Percentiles rank a stretch among this genome's conserved stretches.
Conservation (phyloP, 108 stramenopile genomes). For the Cyclotella kingstonii region DNA sequence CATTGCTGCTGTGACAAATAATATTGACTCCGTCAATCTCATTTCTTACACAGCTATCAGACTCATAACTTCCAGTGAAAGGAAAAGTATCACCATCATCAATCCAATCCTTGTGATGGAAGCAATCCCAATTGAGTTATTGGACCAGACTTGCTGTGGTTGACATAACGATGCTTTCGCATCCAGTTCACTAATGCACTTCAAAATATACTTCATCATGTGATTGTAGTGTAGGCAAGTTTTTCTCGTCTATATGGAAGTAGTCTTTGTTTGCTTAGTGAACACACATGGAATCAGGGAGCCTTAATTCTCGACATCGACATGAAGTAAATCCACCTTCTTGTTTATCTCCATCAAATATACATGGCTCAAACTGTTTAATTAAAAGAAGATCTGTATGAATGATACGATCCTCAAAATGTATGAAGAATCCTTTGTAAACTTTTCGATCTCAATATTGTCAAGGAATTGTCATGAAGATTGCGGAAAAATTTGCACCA, state of each 20-base stretch:
- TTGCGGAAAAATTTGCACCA: constrained; percentile 64
- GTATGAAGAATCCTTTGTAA: constrained; percentile 45
- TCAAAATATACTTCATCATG: constrained; percentile 54
- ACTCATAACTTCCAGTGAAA: background rate
- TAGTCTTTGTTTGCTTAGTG: constrained; percentile 70
- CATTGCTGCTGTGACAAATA: background rate
- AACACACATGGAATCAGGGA: constrained; percentile 60
- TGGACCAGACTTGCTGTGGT: constrained; percentile 68
- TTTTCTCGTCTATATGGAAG: constrained; percentile 84
- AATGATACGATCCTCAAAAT: constrained; percentile 47
- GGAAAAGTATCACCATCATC: constrained; percentile 12
- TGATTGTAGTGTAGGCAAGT: constrained; percentile 73
- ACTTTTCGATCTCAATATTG: constrained; percentile 50
- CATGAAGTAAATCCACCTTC: constrained; percentile 64
- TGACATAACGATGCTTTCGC: constrained; percentile 75
- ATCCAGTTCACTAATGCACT: constrained; percentile 59
- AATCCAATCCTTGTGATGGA: constrained; percentile 65
- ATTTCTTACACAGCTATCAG: background rate
- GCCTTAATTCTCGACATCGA: constrained; percentile 65
- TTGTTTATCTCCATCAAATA: constrained; percentile 70
- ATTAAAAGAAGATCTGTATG: constrained; percentile 76
- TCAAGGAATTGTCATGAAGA: constrained; percentile 69
- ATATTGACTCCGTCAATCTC: constrained; percentile 17
- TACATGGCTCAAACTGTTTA: constrained; percentile 73
- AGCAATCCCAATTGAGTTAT: constrained; percentile 75